Evolutionary conservation across 2,329 filamentous ascomycete genomes (phyloP).

Genomic region (Talaromyces funiculosus): DNA sequence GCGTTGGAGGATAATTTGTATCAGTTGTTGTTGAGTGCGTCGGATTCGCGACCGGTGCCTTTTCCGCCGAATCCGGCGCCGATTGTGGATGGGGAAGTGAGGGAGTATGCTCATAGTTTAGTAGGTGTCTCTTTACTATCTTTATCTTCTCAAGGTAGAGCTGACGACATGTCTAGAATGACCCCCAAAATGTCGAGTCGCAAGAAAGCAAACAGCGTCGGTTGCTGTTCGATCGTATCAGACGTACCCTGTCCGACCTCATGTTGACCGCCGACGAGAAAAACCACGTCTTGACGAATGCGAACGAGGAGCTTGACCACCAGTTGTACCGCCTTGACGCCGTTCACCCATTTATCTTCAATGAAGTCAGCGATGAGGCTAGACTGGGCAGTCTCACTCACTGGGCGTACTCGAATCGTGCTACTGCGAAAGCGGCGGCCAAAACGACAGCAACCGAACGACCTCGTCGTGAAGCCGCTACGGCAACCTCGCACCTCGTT

Average conservation of each 20-base stretch:
- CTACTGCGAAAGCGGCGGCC: slow-evolving; percentile 54
- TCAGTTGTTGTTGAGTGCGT: slow-evolving; percentile 55
- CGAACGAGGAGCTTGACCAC: slow-evolving; percentile 80
- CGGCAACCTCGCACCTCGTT: slow-evolving; percentile 52
- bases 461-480: slow-evolving; percentile 70
- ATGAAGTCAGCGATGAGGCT: slow-evolving; percentile 89
- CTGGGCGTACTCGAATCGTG: slow-evolving; percentile 89
- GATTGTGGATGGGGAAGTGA: slow-evolving; percentile 29
- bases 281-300: slow-evolving; percentile 90
- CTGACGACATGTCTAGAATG: slow-evolving; percentile 19
- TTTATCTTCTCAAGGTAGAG: neutral
- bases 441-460: slow-evolving; percentile 60
- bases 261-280: slow-evolving; percentile 93
- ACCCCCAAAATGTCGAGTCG: slow-evolving; percentile 25
- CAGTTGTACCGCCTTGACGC: slow-evolving; percentile 80
- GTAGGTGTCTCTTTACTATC: slow-evolving; percentile 20
- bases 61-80: slow-evolving; percentile 32
- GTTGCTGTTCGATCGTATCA: slow-evolving; percentile 70
- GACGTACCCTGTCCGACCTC: slow-evolving; percentile 74
- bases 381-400: slow-evolving; percentile 86
- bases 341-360: slow-evolving; percentile 78
- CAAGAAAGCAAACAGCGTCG: slow-evolving; percentile 44
- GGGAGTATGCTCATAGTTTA: slow-evolving; percentile 30
- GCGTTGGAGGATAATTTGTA: slow-evolving; percentile 77
- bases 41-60: slow-evolving; percentile 29